Evolutionary conservation across 1,284 basidiomycete species (phyloP), one percentile per base, ranked within the genome.

Genomic region (Sporisorium scitamineum): DNA sequence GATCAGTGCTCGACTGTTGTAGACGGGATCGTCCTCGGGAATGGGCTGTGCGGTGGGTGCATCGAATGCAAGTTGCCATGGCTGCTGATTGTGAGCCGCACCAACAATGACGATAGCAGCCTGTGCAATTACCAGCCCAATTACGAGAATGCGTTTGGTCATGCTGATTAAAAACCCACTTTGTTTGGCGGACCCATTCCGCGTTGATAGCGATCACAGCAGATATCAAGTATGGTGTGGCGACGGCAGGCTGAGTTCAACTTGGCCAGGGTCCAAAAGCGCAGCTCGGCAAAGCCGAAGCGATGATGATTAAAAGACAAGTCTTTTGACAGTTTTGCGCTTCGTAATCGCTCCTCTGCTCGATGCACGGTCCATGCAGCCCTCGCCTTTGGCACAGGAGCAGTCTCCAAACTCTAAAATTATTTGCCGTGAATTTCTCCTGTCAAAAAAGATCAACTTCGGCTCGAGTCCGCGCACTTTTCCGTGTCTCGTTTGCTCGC

Each of bases 21-120:
- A 14, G 24, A 18, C 20, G 24, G 10, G 20, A 50, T 22, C 32
- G 8, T 34, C 53, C 32, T 56, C 64, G 31, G 39, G 8, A 1
- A 32, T 4, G 27, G 31, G 48, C 13, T 20, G 31, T 4, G 48
- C 53, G 11, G n/a, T 24, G n/a, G 27, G 10, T 5, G 48, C n/a
- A 14, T 24, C 11, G 37, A 39, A 29, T 42, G 53, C n/a, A 50
- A 61, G 42, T 51, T 54, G 54, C 58, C 58, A 65, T 18, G 42
- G 32, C 57, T 63, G 57, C 57, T 70, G 67, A 2, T 41, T 32
- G 0, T 27, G 31, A 5, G 13, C 16, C 34, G 60, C 45, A 2
- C 20, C 5, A 13, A 26, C 55, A 24, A 47, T n/a, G 18, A 26
- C 53, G 16, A 57, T 9, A 24, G 26, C 13, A 13, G 55, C 54